A percentile compares a stretch with the other conserved stretches of the same genome.
These are phyloP conservation scores for Moricandia moricandioides DNA, from an alignment of 345 rosid genomes.

Conservation along the genomic window DNA sequence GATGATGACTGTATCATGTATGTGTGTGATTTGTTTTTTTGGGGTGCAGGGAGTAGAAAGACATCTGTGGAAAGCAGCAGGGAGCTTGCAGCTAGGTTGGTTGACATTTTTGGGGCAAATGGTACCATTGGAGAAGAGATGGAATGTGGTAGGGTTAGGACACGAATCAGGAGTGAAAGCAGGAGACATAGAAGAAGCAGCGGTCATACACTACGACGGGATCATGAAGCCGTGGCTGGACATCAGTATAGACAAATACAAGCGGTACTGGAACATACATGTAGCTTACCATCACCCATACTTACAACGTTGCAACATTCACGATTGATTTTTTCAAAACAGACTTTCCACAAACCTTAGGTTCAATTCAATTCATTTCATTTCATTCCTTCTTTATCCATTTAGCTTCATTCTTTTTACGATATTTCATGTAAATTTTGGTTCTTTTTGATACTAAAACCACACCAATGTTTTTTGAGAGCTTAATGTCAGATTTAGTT, in stretches of 20 bases:
- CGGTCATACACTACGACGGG: conserved; percentile 84
- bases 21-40: neutral
- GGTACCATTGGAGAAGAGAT: conserved; percentile 63
- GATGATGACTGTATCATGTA: too few species aligned
- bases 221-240: conserved; percentile 96
- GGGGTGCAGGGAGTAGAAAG: conserved; percentile 52
- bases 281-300: conserved; percentile 49
- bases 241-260: conserved; percentile 64
- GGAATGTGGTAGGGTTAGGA: conserved; percentile 88
- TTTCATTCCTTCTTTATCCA: conserved; percentile 17
- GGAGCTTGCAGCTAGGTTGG: conserved; percentile 82
- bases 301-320: conserved; percentile 71
- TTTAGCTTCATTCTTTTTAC: conserved; percentile 35
- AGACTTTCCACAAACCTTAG: conserved; percentile 1
- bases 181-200: conserved; percentile 58
- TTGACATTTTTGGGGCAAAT: conserved; percentile 63
- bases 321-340: conserved; percentile 36
- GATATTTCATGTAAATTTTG: conserved; percentile 20
- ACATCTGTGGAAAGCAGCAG: conserved; percentile 62
- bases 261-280: conserved; percentile 72
- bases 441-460: conserved; percentile 18
- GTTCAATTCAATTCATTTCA: conserved; percentile 35
- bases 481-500: conserved; percentile 1
- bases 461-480: neutral
- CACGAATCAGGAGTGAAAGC: conserved; percentile 52